These are phyloP conservation scores for Paramyrothecium sp. DNA, from an alignment of 2,329 filamentous ascomycete genomes.

Conservation along the genomic window DNA sequence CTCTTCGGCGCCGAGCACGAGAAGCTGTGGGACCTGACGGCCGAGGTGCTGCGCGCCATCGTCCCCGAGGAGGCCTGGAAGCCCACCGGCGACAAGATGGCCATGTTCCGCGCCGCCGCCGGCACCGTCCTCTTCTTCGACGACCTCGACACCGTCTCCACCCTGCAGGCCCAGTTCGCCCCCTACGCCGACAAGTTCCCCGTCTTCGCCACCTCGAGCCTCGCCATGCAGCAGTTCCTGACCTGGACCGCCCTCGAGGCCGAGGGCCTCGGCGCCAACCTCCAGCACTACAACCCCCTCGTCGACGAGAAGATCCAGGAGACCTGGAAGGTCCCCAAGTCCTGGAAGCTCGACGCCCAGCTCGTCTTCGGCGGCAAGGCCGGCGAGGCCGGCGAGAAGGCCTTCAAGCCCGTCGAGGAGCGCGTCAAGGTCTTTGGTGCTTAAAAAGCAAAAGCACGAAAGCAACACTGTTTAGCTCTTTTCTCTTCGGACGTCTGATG, in stretches of 20 bases:
- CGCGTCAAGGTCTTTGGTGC: constrained; percentile 64
- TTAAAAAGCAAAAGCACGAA: constrained; percentile 25
- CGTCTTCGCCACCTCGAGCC: constrained; percentile 71
- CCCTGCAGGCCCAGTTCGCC: constrained; percentile 67
- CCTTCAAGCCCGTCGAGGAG: constrained; percentile 62
- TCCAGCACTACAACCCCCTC: constrained; percentile 92
- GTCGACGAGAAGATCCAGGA: constrained; percentile 69
- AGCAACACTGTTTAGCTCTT: too few relatives aligned
- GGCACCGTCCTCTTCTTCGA: constrained; percentile 89
- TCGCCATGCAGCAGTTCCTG: constrained; percentile 75
- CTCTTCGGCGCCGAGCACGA: constrained; percentile 82
- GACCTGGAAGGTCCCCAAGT: constrained; percentile 67
- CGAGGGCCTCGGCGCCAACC: constrained; percentile 82
- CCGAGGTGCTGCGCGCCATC: constrained; percentile 48
- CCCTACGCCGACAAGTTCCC: constrained; percentile 79
- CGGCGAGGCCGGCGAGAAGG: constrained; percentile 60
- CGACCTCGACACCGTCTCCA: constrained; percentile 66
- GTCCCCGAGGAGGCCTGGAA: constrained; percentile 65
- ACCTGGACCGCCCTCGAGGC: constrained; percentile 81
- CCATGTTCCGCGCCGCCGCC: constrained; percentile 66
- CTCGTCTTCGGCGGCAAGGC: constrained; percentile 75
- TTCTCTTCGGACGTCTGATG: background rate
- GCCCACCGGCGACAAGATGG: constrained; percentile 41
- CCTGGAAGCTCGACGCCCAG: constrained; percentile 79
- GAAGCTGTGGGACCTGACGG: constrained; percentile 78